Evolutionary conservation across 441 rosid species (phyloP).

Genomic region (Kokia cookei): DNA sequence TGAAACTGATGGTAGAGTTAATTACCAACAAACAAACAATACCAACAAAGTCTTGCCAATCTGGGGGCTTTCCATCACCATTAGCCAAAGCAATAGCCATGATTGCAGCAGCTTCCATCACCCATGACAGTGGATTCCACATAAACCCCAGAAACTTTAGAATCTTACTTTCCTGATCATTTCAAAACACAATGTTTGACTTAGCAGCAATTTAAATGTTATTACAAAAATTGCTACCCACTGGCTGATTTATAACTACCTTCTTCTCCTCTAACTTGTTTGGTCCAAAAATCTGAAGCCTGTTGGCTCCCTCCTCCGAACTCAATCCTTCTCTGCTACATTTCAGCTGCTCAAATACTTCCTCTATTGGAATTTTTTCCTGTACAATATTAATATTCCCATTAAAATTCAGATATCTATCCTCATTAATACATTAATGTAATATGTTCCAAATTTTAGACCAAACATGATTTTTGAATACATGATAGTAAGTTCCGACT

Average conservation of each 20-base stretch:
- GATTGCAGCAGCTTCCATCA: conserved; percentile 89
- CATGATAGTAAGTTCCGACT: no score
- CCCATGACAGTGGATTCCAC: conserved; percentile 99
- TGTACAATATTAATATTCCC: conserved; percentile 5
- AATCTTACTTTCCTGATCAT: conserved; percentile 71
- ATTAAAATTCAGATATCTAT: neutral
- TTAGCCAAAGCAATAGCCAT: conserved; percentile 95
- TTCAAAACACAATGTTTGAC: neutral
- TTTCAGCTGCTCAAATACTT: conserved; percentile 48
- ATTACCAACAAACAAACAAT: conserved; percentile 72
- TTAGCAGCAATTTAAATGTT: neutral
- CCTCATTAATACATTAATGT: neutral
- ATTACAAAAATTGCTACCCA: neutral
- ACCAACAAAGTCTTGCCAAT: conserved; percentile 94
- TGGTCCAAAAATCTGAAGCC: conserved; percentile 47
- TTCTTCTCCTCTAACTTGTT: conserved; percentile 53
- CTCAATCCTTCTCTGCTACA: conserved; percentile 43
- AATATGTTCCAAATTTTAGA: neutral
- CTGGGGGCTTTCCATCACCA: conserved; percentile 76
- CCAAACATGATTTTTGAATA: neutral
- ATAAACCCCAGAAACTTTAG: conserved; percentile 93
- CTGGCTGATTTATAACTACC: conserved; percentile 5
- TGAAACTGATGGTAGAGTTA: conserved; percentile 88
- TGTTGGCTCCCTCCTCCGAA: conserved; percentile 35
- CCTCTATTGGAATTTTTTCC: conserved; percentile 55